Evolutionary conservation across 169 alveolate species (phyloP), one percentile per base, ranked within the genome.

Genomic region (Eimeria falciformis): DNA sequence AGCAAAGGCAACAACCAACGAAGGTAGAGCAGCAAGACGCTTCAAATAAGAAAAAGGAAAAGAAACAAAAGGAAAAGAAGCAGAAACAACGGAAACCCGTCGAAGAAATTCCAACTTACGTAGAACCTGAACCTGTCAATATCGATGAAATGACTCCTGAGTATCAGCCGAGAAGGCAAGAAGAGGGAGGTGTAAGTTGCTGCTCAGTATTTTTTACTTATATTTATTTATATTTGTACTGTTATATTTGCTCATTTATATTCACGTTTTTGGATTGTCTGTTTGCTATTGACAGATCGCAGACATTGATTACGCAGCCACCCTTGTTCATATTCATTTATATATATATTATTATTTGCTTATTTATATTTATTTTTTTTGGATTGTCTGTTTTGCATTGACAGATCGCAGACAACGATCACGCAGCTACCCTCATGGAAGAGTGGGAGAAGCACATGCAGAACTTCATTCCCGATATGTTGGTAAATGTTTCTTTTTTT

Each of bases 401-500:
- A 5, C 71, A 58, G 71, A n/a, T 58, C 58, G 21, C 82, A 33
- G 86, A 46, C 45, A 33, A 7, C 25, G 86, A 46, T n/a, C 25
- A 21, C 37, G 27, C 62, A 18, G 68, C 82, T 45, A 56, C 75
- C 27, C 45, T 95, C 37, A 94, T 94, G 93, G 94, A 94, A 62
- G 97, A 95, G 87, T 95, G 97, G 96, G 97, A 95, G 84, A 84
- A 75, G 27, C 92, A 95, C 92, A 95, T 95, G 97, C 82, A 75
- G 46, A 96, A 93, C 58, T 95, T 95, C 69, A 95, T 92, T 12
- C 97, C 97, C 45, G 96, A 88, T 21, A 96, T 94, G 91, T 90
- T 95, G 78, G 94, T 85, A 56, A 43, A n/a, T n/a, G n/a, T n/a
- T n/a, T n/a, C n/a, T n/a, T n/a, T n/a, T n/a, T n/a, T n/a, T n/a